phyloP scores from a whole-genome alignment of 495 filamentous ascomycete genomes.

The Tetracladium marchalianum region DNA sequence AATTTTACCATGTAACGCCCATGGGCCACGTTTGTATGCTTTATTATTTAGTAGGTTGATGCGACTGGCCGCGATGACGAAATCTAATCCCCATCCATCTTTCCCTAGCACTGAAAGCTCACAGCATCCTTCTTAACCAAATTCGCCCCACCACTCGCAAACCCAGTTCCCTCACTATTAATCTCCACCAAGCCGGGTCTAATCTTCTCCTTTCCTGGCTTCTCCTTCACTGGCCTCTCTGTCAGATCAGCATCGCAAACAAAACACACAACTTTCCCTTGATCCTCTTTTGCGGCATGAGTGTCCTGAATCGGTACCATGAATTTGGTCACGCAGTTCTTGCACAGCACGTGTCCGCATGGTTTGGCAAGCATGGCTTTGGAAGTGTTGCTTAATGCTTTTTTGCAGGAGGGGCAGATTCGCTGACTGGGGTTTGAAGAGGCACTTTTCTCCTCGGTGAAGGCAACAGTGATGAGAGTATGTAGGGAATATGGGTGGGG shows the following conservation, averaged over 20 bases:
- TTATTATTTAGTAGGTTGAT: no score
- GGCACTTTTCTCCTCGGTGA: conserved; percentile 62
- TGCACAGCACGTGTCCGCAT: conserved; percentile 89
- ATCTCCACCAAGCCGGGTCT: conserved; percentile 76
- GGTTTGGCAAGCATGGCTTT: conserved; percentile 84
- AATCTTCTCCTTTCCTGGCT: conserved; percentile 46
- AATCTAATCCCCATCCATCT: no score
- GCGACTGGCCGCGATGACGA: no score
- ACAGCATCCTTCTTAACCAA: conserved; percentile 70
- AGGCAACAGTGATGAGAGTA: conserved; percentile 66
- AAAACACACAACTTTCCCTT: conserved; percentile 60
- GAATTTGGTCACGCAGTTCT: conserved; percentile 80
- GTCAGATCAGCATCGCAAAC: conserved; percentile 79
- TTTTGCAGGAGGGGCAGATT: conserved; percentile 84
- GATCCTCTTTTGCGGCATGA: conserved; percentile 45
- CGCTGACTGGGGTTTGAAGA: conserved; percentile 41
- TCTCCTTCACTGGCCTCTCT: conserved; percentile 29
- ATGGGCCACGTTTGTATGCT: no score
- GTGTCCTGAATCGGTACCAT: conserved; percentile 63
- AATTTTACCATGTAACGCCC: no score
- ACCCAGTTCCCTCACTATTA: conserved; percentile 84
- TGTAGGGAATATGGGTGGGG: conserved; percentile 78
- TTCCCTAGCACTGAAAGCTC: conserved; percentile 67
- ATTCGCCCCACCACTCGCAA: conserved; percentile 76
- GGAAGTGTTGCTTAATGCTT: conserved; percentile 69